Evolutionary conservation across 2,329 filamentous ascomycete genomes (phyloP).

Genomic region (Cordyceps cicadae): DNA sequence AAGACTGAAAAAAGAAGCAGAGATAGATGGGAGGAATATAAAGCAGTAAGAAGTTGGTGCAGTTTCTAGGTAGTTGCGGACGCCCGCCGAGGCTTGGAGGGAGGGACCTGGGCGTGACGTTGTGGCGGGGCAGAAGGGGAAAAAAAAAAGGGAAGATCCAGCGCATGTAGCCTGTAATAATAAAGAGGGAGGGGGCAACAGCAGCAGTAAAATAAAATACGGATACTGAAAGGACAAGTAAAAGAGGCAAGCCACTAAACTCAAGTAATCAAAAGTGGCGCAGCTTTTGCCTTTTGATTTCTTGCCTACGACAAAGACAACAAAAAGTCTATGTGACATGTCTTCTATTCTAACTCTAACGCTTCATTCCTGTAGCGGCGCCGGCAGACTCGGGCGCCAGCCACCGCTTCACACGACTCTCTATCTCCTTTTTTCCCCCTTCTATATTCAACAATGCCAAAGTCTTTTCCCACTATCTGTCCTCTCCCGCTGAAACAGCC

Average conservation of each 20-base stretch:
- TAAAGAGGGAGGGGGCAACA: too few relatives aligned
- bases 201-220: too few relatives aligned
- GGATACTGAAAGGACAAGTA: too few relatives aligned
- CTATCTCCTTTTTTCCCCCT: too few relatives aligned
- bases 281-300: not conserved
- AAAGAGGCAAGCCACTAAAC: too few relatives aligned
- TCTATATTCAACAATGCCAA: not conserved
- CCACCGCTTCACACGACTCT: too few relatives aligned
- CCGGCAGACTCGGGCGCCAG: too few relatives aligned
- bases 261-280: too few relatives aligned
- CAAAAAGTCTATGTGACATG: too few relatives aligned
- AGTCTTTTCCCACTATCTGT: not conserved
- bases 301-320: not conserved
- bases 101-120: conserved; percentile 6
- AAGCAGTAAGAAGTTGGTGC: not conserved
- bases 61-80: not conserved
- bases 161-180: not conserved
- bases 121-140: conserved; percentile 9
- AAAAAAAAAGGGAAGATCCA: not conserved
- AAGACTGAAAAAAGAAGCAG: not conserved
- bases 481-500: not conserved
- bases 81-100: conserved; percentile 4
- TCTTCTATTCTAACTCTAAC: too few relatives aligned
- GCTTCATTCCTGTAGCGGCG: too few relatives aligned
- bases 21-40: conserved; percentile 1